phyloP scores from a whole-genome alignment of 441 rosid species.

The Viola pubescens region DNA sequence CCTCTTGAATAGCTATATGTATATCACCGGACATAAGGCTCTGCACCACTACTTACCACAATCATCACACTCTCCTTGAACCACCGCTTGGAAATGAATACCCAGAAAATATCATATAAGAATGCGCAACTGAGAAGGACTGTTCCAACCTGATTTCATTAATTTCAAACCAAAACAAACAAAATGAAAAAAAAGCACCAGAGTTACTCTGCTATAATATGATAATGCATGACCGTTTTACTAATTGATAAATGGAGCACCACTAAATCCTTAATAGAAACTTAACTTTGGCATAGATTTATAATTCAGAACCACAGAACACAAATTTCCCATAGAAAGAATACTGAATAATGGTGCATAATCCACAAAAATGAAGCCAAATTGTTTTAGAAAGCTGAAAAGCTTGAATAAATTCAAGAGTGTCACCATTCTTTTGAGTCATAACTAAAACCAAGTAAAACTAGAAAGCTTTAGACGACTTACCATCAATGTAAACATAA shows the following conservation, averaged over 20 bases:
- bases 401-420: too few relatives aligned
- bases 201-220: background rate
- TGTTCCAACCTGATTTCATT: slow-evolving; percentile 67
- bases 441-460: too few relatives aligned
- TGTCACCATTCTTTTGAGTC: too few relatives aligned
- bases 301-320: too few relatives aligned
- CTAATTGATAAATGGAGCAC: too few relatives aligned
- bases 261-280: too few relatives aligned
- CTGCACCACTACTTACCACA: slow-evolving; percentile 50
- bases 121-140: slow-evolving; percentile 90
- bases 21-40: background rate
- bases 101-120: slow-evolving; percentile 94
- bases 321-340: too few relatives aligned
- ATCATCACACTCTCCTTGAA: slow-evolving; percentile 96
- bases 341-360: too few relatives aligned
- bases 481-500: too few relatives aligned
- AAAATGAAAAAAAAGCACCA: background rate
- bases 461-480: too few relatives aligned
- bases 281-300: too few relatives aligned
- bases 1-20: too few relatives aligned
- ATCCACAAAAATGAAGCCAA: background rate
- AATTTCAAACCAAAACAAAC: slow-evolving; percentile 8
- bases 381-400: background rate
- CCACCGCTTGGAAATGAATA: slow-evolving; percentile 67
- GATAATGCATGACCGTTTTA: background rate